A percentile compares a stretch with the other conserved stretches of the same genome.
These are phyloP conservation scores for Dothistroma pini DNA, from an alignment of 2,329 filamentous ascomycete genomes.

Conservation along the genomic window DNA sequence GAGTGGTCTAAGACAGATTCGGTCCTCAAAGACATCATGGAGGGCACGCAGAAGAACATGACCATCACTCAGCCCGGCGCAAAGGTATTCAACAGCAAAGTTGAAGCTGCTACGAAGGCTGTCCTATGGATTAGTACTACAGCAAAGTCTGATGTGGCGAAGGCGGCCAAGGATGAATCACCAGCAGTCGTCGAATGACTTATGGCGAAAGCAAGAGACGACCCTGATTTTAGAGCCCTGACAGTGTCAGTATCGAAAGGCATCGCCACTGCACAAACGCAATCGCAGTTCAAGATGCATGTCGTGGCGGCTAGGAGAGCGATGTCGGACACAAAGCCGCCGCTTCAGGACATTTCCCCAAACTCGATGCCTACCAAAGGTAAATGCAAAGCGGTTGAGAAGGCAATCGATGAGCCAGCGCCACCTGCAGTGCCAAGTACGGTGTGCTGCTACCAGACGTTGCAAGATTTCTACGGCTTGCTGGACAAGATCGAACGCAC, in stretches of 20 bases:
- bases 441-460: conserved; percentile 11
- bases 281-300: not conserved
- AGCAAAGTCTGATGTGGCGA: not conserved
- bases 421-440: not conserved
- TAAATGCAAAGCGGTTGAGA: not conserved
- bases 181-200: not conserved
- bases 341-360: conserved; percentile 9
- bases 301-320: not conserved
- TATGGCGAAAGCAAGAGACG: not conserved
- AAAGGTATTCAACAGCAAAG: not conserved
- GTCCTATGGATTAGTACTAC: not conserved
- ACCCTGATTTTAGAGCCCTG: not conserved
- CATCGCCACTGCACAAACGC: not conserved
- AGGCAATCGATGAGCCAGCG: not conserved
- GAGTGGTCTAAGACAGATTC: not conserved
- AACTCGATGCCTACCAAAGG: conserved; percentile 2
- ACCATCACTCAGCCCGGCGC: not conserved
- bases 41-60: not conserved
- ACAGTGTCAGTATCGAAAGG: not conserved
- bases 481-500: conserved; percentile 25
- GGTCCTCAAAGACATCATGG: not conserved
- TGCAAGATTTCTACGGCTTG: conserved; percentile 21
- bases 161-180: not conserved
- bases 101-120: not conserved
- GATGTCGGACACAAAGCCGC: not conserved